Base-by-base conservation (phyloP, 2,329 filamentous ascomycete genomes). In the Whalleya microplaca region DNA sequence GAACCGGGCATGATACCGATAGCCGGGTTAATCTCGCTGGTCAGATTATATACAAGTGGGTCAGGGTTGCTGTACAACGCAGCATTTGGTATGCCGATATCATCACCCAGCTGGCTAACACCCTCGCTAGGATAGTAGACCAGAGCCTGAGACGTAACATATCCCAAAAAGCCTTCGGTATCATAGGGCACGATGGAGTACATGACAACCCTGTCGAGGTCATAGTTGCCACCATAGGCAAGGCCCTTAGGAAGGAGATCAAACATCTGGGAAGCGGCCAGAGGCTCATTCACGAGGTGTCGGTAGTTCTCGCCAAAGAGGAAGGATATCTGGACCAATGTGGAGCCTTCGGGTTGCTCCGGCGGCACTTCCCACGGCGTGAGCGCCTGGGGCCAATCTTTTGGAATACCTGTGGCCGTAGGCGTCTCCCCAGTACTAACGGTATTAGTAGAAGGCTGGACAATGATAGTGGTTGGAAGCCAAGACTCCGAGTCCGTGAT, bases 221-320 rank as follows among this genome's bases (percentile, higher is more conserved):
- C 67, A 45, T 96, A 77, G 45, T 84, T 87, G 47, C 72, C 73
- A 43, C 84, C 89, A 62, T 88, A 83, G 2, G 83, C 78, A 48
- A 96, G 80, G 62, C 90, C 91, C 50, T 79, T 66, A 0, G 92
- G 92, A 3, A 97, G 78, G 63, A 85, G 90, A 51, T 84, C 76
- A 78, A 97, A 96, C 68, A 99, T 91, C 74, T 98, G 94, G 41
- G 85, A 85, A 4, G 91, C 89, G 18, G 92, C 90, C 62, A 88
- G 81, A 14, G 85, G 80, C 60, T 89, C 86, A 20, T 78, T 79
- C 10, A 89, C 87, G 23, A 98, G 90, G 70, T 96, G 96, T 8
- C 83, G 77, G 73, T 95, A 99, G 76, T 96, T 94, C 65, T 96
- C 82, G 1, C 84, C 83, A 69, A 86, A 89, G 50, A 85, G 78